phyloP scores from a whole-genome alignment of 2,329 filamentous ascomycete genomes.

The Fulvia fulva region DNA sequence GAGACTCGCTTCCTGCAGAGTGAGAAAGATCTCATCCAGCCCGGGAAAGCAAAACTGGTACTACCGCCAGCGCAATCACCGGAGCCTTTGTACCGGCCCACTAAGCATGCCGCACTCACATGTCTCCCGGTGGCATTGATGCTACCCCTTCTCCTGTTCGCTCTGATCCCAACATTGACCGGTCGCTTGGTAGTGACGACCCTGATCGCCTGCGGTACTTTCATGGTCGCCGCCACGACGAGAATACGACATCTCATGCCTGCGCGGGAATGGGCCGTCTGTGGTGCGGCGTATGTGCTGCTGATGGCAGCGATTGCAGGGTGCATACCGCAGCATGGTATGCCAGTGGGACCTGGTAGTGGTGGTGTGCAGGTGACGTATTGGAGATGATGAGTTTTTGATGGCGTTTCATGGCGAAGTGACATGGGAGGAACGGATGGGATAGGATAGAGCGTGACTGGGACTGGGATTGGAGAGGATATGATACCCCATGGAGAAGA shows the following conservation, averaged over 20 bases:
- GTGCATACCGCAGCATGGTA: conserved; percentile 18
- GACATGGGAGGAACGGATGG: too few relatives aligned
- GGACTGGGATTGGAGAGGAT: background rate
- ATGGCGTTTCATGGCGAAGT: background rate
- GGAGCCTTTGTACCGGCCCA: background rate
- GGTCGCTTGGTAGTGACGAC: conserved; percentile 39
- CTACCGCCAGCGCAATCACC: background rate
- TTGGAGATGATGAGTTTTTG: background rate
- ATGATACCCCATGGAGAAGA: background rate
- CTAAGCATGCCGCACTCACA: conserved; percentile 11
- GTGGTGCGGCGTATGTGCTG: conserved; percentile 38
- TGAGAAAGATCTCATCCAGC: conserved; percentile 52
- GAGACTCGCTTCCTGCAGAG: conserved; percentile 59
- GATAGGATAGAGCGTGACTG: background rate
- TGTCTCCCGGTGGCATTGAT: conserved; percentile 38
- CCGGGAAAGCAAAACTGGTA: conserved; percentile 6
- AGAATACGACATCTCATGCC: conserved; percentile 35
- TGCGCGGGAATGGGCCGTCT: conserved; percentile 38
- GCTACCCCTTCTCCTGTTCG: conserved; percentile 41
- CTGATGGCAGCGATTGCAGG: conserved; percentile 36
- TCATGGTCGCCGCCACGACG: conserved; percentile 33
- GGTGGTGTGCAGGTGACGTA: background rate
- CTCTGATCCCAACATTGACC: conserved; percentile 40
- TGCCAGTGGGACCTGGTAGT: background rate
- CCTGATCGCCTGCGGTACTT: conserved; percentile 36